Conservation (phyloP, 1,139 yeast genomes). For the Zygotorulaspora mrakii region DNA sequence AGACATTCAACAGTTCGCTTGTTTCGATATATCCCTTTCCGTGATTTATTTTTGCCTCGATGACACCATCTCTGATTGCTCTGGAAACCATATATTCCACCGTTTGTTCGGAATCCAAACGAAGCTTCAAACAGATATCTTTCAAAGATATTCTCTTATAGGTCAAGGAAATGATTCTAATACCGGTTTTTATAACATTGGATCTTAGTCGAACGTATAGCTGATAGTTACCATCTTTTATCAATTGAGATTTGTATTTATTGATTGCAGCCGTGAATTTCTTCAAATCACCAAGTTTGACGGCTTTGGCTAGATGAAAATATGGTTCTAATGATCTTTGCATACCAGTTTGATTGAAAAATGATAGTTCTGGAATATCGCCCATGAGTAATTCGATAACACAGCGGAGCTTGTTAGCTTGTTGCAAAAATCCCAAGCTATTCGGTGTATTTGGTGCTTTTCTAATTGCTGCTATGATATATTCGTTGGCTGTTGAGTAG, state of each 20-base stretch:
- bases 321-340: constrained; percentile 71
- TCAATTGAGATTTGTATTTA: constrained; percentile 58
- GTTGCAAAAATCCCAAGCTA: constrained; percentile 83
- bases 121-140: constrained; percentile 86
- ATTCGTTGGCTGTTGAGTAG: constrained; percentile 86
- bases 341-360: constrained; percentile 62
- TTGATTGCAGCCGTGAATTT: constrained; percentile 72
- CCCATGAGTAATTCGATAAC: constrained; percentile 93
- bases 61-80: constrained; percentile 95
- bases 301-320: constrained; percentile 85
- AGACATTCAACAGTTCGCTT: constrained; percentile 78
- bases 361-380: constrained; percentile 89
- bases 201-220: constrained; percentile 88
- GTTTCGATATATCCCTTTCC: constrained; percentile 90
- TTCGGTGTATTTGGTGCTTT: constrained; percentile 92
- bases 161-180: constrained; percentile 85
- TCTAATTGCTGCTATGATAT: constrained; percentile 86
- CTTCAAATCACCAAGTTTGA: constrained; percentile 83
- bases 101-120: constrained; percentile 88
- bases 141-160: constrained; percentile 88
- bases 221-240: constrained; percentile 77
- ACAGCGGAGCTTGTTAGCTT: constrained; percentile 84
- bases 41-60: constrained; percentile 91
- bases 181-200: constrained; percentile 96
- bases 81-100: constrained; percentile 96